These are phyloP conservation scores for Paecilomyces formosus DNA, from an alignment of 2,329 filamentous ascomycete genomes.

Conservation along the genomic window DNA sequence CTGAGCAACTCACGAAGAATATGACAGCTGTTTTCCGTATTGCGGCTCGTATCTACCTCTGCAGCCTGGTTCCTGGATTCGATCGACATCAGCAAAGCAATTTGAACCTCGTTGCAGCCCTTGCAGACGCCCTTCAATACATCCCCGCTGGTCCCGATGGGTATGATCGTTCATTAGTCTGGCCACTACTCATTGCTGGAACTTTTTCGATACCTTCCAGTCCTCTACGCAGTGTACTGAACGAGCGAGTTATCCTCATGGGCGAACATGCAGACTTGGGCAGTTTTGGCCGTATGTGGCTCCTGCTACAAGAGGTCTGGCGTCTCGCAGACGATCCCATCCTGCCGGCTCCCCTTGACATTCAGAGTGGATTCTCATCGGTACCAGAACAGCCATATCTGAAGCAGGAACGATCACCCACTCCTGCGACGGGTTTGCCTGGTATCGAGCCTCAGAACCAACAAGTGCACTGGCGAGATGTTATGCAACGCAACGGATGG, in stretches of 20 bases:
- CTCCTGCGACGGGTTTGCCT: slow-evolving; percentile 7
- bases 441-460: slow-evolving; percentile 31
- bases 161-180: slow-evolving; percentile 84
- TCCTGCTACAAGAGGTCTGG: slow-evolving; percentile 79
- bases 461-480: slow-evolving; percentile 87
- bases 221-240: slow-evolving; percentile 69
- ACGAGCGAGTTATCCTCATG: slow-evolving; percentile 64
- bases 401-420: slow-evolving; percentile 14
- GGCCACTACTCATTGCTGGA: slow-evolving; percentile 86
- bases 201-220: slow-evolving; percentile 67
- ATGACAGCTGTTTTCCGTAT: slow-evolving; percentile 87
- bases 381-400: slow-evolving; percentile 6
- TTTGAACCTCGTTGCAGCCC: slow-evolving; percentile 67
- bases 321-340: slow-evolving; percentile 56
- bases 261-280: slow-evolving; percentile 73
- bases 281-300: slow-evolving; percentile 75
- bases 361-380: slow-evolving; percentile 1
- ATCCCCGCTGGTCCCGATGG: slow-evolving; percentile 76
- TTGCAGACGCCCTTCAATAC: slow-evolving; percentile 67
- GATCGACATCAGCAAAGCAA: slow-evolving; percentile 67
- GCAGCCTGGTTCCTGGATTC: slow-evolving; percentile 86
- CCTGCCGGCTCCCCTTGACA: slow-evolving; percentile 3
- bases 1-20: slow-evolving; percentile 77
- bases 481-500: slow-evolving; percentile 87
- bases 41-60: slow-evolving; percentile 92